Percentiles rank a stretch among this genome's conserved stretches.
These are phyloP conservation scores for Ceratocystis cubensis DNA, from an alignment of 2,329 filamentous ascomycete genomes.

Conservation along the genomic window DNA sequence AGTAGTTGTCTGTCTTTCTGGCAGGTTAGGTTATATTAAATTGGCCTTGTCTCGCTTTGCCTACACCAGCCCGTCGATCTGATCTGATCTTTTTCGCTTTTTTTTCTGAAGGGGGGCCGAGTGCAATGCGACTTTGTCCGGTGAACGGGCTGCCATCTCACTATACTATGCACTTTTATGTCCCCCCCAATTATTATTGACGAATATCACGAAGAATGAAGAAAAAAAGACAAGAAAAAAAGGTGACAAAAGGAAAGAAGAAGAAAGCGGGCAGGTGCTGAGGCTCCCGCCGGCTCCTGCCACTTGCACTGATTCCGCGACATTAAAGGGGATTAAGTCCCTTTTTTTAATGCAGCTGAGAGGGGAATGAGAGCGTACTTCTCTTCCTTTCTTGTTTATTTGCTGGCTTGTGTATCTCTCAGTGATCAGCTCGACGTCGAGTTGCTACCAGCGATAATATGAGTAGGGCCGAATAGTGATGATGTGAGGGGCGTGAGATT, in stretches of 20 bases:
- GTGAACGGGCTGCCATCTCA: background rate
- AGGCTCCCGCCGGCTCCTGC: background rate
- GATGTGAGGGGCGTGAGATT: background rate
- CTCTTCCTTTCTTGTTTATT: background rate
- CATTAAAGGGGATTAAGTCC: background rate
- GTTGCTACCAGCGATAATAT: background rate
- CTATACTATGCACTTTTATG: background rate
- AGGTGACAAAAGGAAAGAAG: background rate
- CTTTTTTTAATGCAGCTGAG: conserved; percentile 2
- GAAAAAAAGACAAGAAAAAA: background rate
- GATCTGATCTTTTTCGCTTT: background rate
- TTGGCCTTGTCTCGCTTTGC: background rate
- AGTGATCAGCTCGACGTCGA: background rate
- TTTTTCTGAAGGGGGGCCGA: no score
- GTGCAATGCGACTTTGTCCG: background rate
- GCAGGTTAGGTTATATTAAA: background rate
- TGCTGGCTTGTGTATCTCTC: background rate
- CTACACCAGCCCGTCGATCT: background rate
- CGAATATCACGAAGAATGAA: background rate
- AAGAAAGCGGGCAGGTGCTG: background rate
- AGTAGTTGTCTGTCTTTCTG: background rate
- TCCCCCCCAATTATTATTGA: background rate
- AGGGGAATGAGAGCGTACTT: background rate
- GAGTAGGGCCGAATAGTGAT: conserved; percentile 4
- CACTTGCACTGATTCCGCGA: conserved; percentile 5